Evolutionary conservation across 169 alveolate species (phyloP).

Genomic region (Gregarina niphandrodes): DNA sequence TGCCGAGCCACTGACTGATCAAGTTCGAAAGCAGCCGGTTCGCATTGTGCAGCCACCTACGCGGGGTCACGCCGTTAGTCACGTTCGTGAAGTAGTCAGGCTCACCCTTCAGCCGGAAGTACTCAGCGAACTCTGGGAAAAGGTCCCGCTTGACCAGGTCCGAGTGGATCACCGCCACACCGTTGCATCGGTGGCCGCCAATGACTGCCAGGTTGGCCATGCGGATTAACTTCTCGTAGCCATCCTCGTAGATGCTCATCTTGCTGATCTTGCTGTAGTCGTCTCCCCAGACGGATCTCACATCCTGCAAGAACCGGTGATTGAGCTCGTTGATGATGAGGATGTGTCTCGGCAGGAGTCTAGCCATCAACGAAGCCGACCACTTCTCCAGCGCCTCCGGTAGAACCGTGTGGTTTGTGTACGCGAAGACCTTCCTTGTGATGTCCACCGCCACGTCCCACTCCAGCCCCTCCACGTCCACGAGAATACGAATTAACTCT

Average conservation of each 20-base stretch:
- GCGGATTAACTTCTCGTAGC: slow-evolving; percentile 48
- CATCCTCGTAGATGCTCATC: slow-evolving; percentile 58
- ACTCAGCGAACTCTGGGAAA: slow-evolving; percentile 57
- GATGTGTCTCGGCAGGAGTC: slow-evolving; percentile 59
- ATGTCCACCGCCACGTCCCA: slow-evolving; percentile 70
- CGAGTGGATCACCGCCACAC: slow-evolving; percentile 76
- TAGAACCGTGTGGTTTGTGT: slow-evolving; percentile 81
- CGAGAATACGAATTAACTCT: slow-evolving; percentile 64
- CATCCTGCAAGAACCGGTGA: slow-evolving; percentile 51
- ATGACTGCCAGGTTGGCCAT: slow-evolving; percentile 74
- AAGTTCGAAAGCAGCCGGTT: slow-evolving; percentile 55
- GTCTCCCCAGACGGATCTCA: slow-evolving; percentile 27
- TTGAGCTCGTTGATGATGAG: slow-evolving; percentile 64
- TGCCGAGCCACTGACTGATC: slow-evolving; percentile 49
- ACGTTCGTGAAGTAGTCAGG: slow-evolving; percentile 50
- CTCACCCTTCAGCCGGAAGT: slow-evolving; percentile 24
- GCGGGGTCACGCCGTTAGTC: slow-evolving; percentile 86
- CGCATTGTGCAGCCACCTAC: slow-evolving; percentile 66
- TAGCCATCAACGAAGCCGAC: slow-evolving; percentile 61
- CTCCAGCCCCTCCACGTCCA: slow-evolving; percentile 58
- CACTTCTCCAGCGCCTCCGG: slow-evolving; percentile 90
- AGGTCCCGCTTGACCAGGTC: slow-evolving; percentile 45
- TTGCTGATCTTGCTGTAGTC: slow-evolving; percentile 33
- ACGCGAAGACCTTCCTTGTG: slow-evolving; percentile 40
- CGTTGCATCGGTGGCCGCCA: slow-evolving; percentile 63